phyloP scores from a whole-genome alignment of 2,329 filamentous ascomycete genomes.

The Tolypocladium capitatum region DNA sequence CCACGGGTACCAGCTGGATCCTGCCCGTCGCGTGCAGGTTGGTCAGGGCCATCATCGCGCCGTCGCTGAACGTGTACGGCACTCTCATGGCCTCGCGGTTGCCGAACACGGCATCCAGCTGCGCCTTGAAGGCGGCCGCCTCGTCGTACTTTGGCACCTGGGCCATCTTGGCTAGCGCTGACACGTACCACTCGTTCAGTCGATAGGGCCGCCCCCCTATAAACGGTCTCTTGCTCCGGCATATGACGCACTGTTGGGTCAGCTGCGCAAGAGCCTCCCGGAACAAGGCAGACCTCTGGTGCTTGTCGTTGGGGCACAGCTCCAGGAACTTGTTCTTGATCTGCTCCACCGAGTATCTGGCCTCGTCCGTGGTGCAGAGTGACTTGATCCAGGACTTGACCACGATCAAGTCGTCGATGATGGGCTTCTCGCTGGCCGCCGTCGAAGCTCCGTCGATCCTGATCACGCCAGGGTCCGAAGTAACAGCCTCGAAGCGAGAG shows the following conservation, averaged over 20 bases:
- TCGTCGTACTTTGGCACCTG: slow-evolving; percentile 41
- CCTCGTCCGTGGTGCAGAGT: slow-evolving; percentile 38
- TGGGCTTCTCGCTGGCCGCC: background rate
- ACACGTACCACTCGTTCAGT: slow-evolving; percentile 45
- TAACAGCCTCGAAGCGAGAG: slow-evolving; percentile 40
- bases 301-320: slow-evolving; percentile 27
- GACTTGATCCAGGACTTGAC: slow-evolving; percentile 48
- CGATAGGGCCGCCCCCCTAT: slow-evolving; percentile 48
- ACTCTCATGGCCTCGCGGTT: slow-evolving; percentile 28
- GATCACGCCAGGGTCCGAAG: slow-evolving; percentile 33
- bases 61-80: slow-evolving; percentile 47
- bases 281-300: slow-evolving; percentile 29
- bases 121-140: slow-evolving; percentile 45
- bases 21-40: slow-evolving; percentile 50
- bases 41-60: slow-evolving; percentile 51
- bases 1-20: slow-evolving; percentile 36
- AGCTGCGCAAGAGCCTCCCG: slow-evolving; percentile 35
- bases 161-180: slow-evolving; percentile 42
- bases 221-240: slow-evolving; percentile 44
- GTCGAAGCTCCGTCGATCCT: slow-evolving; percentile 6
- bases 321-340: slow-evolving; percentile 39
- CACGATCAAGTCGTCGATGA: slow-evolving; percentile 21
- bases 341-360: slow-evolving; percentile 32
- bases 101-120: slow-evolving; percentile 43
- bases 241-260: slow-evolving; percentile 39